phyloP scores from a whole-genome alignment of 1,284 basidiomycete genomes.

The Leccinum angustisporum region DNA sequence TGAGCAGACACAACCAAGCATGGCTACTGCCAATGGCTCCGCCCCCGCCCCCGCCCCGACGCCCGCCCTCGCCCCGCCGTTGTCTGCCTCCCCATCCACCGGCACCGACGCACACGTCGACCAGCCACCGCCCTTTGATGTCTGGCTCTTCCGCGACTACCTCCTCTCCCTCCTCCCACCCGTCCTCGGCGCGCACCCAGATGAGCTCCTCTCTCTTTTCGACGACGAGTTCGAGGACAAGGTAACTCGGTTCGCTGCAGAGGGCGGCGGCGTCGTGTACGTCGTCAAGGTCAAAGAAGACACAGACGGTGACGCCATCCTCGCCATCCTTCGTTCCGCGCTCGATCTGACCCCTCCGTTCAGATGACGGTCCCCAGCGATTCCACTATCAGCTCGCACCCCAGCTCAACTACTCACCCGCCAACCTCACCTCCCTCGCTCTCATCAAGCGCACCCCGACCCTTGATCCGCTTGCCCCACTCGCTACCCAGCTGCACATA shows the following conservation, averaged over 20 bases:
- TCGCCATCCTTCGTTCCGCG: constrained; percentile 6
- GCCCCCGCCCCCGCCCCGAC: background rate
- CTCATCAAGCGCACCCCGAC: too few species aligned
- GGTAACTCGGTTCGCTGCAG: constrained; percentile 69
- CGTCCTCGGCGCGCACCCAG: constrained; percentile 61
- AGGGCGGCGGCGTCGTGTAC: constrained; percentile 73
- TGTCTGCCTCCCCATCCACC: constrained; percentile 31
- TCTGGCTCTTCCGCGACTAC: constrained; percentile 64
- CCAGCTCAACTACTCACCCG: constrained; percentile 78
- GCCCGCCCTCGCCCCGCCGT: constrained; percentile 23
- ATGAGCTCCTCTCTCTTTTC: constrained; percentile 68
- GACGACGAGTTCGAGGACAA: constrained; percentile 75
- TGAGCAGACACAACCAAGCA: background rate
- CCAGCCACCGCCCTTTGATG: constrained; percentile 49
- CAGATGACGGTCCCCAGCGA: constrained; percentile 61
- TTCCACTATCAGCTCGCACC: constrained; percentile 72
- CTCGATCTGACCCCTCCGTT: constrained; percentile 15
- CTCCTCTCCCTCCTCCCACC: constrained; percentile 72
- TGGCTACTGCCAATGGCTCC: background rate
- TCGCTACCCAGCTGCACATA: too few species aligned
- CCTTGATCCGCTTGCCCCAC: too few species aligned
- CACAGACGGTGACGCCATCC: constrained; percentile 53
- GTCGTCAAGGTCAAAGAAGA: constrained; percentile 76
- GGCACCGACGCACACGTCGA: constrained; percentile 31
- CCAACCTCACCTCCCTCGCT: constrained; percentile 34